These are phyloP conservation scores for Leccinum glutinopallens DNA, from an alignment of 1,284 basidiomycete genomes.

Conservation along the genomic window DNA sequence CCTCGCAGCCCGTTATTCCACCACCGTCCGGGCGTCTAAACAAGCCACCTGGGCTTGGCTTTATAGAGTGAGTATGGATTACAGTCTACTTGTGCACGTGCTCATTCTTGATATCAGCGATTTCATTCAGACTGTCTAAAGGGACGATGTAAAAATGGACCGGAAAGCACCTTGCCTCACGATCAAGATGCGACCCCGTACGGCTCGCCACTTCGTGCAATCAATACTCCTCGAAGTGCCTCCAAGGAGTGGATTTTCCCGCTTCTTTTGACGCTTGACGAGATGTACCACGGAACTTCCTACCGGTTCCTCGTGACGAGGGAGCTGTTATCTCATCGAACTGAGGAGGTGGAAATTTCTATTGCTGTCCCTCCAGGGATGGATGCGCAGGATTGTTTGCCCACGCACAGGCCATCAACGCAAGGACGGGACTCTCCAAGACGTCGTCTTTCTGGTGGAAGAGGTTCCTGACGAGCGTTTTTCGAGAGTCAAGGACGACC, in stretches of 20 bases:
- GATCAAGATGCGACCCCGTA: constrained; percentile 38
- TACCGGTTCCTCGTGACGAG: constrained; percentile 84
- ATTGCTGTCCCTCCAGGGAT: constrained; percentile 76
- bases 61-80: constrained; percentile 32
- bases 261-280: constrained; percentile 79
- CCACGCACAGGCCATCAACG: constrained; percentile 78
- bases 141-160: constrained; percentile 17
- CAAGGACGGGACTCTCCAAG: constrained; percentile 67
- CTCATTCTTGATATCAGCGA: constrained; percentile 26
- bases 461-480: constrained; percentile 75
- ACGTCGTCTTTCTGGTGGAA: constrained; percentile 79
- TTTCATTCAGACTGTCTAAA: constrained; percentile 32
- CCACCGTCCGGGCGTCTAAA: constrained; percentile 26
- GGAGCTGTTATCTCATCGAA: constrained; percentile 57
- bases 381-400: constrained; percentile 71
- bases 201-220: constrained; percentile 40
- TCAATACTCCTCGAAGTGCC: constrained; percentile 37
- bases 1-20: constrained; percentile 33
- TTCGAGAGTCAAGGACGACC: constrained; percentile 70
- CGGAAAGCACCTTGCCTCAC: constrained; percentile 23
- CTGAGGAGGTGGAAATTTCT: constrained; percentile 76
- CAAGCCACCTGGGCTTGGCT: constrained; percentile 26
- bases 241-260: constrained; percentile 63
- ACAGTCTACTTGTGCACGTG: neutral
- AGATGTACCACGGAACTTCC: constrained; percentile 80